phyloP scores from a whole-genome alignment of 2,329 filamentous ascomycete species.

The Apiospora aurea region DNA sequence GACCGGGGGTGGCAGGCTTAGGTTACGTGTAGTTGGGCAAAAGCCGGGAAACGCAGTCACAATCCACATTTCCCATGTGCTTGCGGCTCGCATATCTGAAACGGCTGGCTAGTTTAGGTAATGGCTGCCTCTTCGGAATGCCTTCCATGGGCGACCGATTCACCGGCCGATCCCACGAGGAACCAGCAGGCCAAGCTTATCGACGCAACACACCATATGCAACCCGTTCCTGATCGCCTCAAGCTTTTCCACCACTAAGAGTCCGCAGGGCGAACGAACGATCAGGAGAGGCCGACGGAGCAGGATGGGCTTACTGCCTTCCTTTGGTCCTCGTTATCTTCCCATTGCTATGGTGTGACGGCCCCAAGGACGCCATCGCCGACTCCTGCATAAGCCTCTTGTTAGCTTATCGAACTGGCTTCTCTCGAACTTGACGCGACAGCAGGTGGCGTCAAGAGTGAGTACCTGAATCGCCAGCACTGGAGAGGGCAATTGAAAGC shows the following conservation, averaged over 20 bases:
- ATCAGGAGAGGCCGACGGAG: not conserved
- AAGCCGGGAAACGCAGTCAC: not conserved
- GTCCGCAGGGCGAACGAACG: not conserved
- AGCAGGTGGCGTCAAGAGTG: not conserved
- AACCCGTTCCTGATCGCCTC: slow-evolving; percentile 12
- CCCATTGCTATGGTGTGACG: slow-evolving; percentile 8
- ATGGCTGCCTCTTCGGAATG: not conserved
- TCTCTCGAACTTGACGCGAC: not conserved
- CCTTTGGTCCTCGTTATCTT: not conserved
- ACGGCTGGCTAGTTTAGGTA: not conserved
- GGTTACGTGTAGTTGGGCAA: slow-evolving; percentile 16
- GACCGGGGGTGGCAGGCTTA: not conserved
- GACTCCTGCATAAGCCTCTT: not conserved
- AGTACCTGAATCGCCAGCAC: not conserved
- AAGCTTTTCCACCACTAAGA: slow-evolving; percentile 5
- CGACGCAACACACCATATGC: slow-evolving; percentile 1
- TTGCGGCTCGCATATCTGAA: slow-evolving; percentile 20
- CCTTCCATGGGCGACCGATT: slow-evolving; percentile 5
- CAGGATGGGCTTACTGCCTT: not conserved
- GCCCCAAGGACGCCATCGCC: slow-evolving; percentile 5
- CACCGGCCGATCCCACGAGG: not conserved
- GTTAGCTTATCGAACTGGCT: not conserved
- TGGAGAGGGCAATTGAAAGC: not conserved
- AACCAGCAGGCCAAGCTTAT: slow-evolving; percentile 6
- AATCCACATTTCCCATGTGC: not conserved